Evolutionary conservation across 192 early-diverging fungal genomes (phyloP), one percentile per base, ranked within the genome.

Genomic region (Podila minutissima): DNA sequence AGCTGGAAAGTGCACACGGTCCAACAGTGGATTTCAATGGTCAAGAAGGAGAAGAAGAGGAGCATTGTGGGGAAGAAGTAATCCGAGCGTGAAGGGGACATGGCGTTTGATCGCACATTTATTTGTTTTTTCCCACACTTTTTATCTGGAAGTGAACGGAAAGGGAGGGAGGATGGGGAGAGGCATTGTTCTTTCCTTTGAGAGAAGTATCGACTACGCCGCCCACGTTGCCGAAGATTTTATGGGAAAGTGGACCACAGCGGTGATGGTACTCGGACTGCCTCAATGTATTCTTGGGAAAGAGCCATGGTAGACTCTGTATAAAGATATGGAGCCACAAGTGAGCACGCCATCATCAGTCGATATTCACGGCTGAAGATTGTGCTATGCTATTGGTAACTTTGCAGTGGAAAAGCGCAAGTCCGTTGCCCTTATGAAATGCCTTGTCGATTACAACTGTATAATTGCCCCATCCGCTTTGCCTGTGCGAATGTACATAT

Each of bases 291-390:
- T 10, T 55, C 19, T 55, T 55, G 20, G 53, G 17, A n/a, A 55
- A 24, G 53, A 24, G 41, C 41, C 41, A 46, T 46, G 15, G 41
- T 46, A 17, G 41, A 17, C 15, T 46, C 41, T 46, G 41, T 11
- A 17, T 4, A 46, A 0, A 46, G 13, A 46, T 46, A 17, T 46
- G 41, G 41, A 46, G 0, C 41, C 41, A 55, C 22, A 7, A 55
- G 53, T 55, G 53, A 55, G 53, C 53, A 55, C 53, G 53, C 53
- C 53, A 55, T 55, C 41, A 46, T 55, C 53, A 22, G 17, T 24
- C 22, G n/a, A 22, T 55, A 46, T 46, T 17, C 41, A 15, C 35
- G 35, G 10, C 35, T 10, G 10, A 46, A 46, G 41, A 46, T 17
- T 46, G 38, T 46, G 15, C 35, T 8, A 0, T 37, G 35, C 35